phyloP scores from a whole-genome alignment of 2,329 filamentous ascomycete species.

The Phaeosphaeria sp. region DNA sequence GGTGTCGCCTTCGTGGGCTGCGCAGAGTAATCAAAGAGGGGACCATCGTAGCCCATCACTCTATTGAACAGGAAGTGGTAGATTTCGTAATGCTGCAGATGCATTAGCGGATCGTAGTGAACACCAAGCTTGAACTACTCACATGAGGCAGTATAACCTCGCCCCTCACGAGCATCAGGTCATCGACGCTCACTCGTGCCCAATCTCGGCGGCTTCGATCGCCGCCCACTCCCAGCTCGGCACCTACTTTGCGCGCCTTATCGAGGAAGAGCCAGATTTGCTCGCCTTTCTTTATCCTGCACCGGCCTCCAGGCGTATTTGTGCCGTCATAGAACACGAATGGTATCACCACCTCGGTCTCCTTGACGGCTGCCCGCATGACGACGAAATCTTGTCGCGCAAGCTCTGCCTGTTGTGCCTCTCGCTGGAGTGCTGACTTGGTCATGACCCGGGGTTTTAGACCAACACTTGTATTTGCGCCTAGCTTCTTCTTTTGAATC shows the following conservation, averaged over 20 bases:
- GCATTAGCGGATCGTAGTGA: slow-evolving; percentile 15
- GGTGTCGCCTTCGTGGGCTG: slow-evolving; percentile 55
- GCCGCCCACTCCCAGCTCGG: slow-evolving; percentile 76
- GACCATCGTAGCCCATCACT: slow-evolving; percentile 74
- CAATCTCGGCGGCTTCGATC: slow-evolving; percentile 78
- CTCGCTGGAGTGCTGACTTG: slow-evolving; percentile 77
- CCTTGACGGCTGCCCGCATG: slow-evolving; percentile 86
- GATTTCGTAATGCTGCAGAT: slow-evolving; percentile 86
- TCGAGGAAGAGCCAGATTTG: slow-evolving; percentile 93
- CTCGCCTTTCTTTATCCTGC: slow-evolving; percentile 91
- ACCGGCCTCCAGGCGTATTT: slow-evolving; percentile 82
- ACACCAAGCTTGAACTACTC: slow-evolving; percentile 25
- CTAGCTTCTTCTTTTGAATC: slow-evolving; percentile 58
- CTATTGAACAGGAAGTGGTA: slow-evolving; percentile 97
- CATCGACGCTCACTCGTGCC: slow-evolving; percentile 93
- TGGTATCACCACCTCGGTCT: slow-evolving; percentile 86
- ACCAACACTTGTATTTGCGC: slow-evolving; percentile 66
- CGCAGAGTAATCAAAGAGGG: slow-evolving; percentile 78
- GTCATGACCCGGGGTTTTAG: slow-evolving; percentile 73
- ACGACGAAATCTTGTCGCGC: slow-evolving; percentile 80
- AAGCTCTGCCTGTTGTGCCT: slow-evolving; percentile 77
- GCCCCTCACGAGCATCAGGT: slow-evolving; percentile 89
- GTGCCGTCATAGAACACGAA: slow-evolving; percentile 98
- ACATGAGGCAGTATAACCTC: slow-evolving; percentile 95
- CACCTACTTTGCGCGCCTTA: slow-evolving; percentile 87